Base-by-base conservation (phyloP, 169 alveolate species). In the Plasmodium cynomolgi region DNA sequence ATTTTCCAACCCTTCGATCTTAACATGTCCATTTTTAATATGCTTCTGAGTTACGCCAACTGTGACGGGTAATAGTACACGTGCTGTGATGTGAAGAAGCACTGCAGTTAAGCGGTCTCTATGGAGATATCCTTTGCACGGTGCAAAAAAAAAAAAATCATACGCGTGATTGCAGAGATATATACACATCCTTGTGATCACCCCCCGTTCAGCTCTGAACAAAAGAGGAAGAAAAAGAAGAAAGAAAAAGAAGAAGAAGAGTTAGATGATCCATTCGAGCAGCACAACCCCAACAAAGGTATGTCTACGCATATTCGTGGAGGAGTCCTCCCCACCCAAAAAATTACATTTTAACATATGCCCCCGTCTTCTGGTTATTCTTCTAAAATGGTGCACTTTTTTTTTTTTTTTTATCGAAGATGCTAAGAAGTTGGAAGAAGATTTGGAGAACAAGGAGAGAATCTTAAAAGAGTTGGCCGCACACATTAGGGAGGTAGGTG, bases 381-480 rank as follows among this genome's bases (percentile, higher is more conserved):
- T 23, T 8, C 77, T 68, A 68, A 68, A 68, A 68, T 68, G 31
- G 31, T 5, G 13, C 23, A 26, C 77, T 11, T 47, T 39, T 37
- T 81, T 80, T 81, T 54, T 72, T 20, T 41, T 13, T 71, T n/a
- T 74, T 26, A 47, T 85, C 44, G 44, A 88, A 88, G 94, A 20
- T 39, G 83, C 88, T 1, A 79, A 73, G 72, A 77, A 88, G 81
- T 9, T 88, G 71, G 94, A 88, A 20, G 94, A 88, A 68, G 94
- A 88, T 79, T 62, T 88, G 8, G 94, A 88, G 23, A 88, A 88
- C 72, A 88, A 80, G 83, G 94, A 88, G 54, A 29, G 94, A 62
- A 88, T 88, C 71, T 79, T 88, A 44, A 71, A 79, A 56, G 94
- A 88, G 34, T 56, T 88, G 50, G 81, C 84, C 3, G 83, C 94